phyloP scores from a whole-genome alignment of 495 filamentous ascomycete species.

The Chaetomium tenue region DNA sequence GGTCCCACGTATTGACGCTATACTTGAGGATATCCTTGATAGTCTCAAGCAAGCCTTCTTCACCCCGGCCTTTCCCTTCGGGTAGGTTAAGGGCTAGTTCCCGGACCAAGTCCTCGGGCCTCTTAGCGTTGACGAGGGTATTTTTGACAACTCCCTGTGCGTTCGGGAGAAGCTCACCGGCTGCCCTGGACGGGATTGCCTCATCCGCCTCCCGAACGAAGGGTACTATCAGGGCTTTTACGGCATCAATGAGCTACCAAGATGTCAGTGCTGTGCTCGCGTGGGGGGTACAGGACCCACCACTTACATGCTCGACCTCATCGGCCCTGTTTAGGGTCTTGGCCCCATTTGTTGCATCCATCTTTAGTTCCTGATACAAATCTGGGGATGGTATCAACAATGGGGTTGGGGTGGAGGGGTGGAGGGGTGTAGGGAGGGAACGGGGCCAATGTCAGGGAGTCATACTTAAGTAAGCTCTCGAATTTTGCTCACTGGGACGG shows the following conservation, averaged over 20 bases:
- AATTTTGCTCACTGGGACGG: constrained; percentile 12
- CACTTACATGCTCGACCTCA: constrained; percentile 50
- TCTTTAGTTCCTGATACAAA: constrained; percentile 5
- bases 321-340: constrained; percentile 33
- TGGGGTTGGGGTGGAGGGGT: constrained; percentile 12
- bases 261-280: neutral
- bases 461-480: neutral
- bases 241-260: constrained; percentile 64
- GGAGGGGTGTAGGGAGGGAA: constrained; percentile 7
- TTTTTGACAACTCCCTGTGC: constrained; percentile 50
- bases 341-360: constrained; percentile 26
- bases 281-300: constrained; percentile 18
- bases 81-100: constrained; percentile 68
- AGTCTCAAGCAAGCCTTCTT: constrained; percentile 65
- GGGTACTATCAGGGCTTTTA: constrained; percentile 71
- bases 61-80: constrained; percentile 57
- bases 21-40: constrained; percentile 69
- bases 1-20: constrained; percentile 95
- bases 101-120: constrained; percentile 65
- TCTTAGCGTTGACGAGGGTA: constrained; percentile 65
- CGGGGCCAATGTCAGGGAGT: neutral
- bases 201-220: constrained; percentile 77
- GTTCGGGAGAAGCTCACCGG: constrained; percentile 53
- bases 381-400: neutral
- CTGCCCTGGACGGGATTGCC: constrained; percentile 50